Percentiles rank a stretch among this genome's conserved stretches.
Conservation (phyloP, 2,329 filamentous ascomycete genomes). For the Epicoccum sorghinum region DNA sequence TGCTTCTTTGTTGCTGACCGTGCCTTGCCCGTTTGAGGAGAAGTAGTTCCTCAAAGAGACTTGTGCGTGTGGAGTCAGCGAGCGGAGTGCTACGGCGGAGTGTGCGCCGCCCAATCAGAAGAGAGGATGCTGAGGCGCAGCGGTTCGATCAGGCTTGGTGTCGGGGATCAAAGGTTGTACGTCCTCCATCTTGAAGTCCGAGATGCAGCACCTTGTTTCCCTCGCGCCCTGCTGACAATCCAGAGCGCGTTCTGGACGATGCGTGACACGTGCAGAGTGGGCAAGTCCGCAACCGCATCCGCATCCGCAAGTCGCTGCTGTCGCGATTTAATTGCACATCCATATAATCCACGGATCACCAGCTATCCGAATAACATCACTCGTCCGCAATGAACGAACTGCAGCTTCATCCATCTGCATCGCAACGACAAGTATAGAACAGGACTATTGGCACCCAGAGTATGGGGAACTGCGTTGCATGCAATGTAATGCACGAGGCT, state of each 20-base stretch:
- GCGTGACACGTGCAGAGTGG: not conserved
- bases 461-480: constrained; percentile 3
- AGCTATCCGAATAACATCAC: not conserved
- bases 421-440: constrained; percentile 13
- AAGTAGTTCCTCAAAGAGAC: not conserved
- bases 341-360: not conserved
- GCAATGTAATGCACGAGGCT: constrained; percentile 8
- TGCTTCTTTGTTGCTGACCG: constrained; percentile 16
- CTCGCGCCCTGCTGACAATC: not conserved
- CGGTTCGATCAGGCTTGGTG: constrained; percentile 11
- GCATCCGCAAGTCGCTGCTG: too few species aligned
- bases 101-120: constrained; percentile 3
- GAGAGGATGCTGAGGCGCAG: constrained; percentile 8
- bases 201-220: constrained; percentile 2
- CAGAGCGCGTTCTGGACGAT: not conserved
- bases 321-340: not conserved
- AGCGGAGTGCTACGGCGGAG: not conserved
- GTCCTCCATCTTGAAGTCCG: constrained; percentile 7
- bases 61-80: constrained; percentile 11
- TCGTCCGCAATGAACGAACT: not conserved
- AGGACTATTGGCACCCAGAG: constrained; percentile 10
- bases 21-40: constrained; percentile 1
- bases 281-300: constrained; percentile 2
- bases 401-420: not conserved
- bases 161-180: constrained; percentile 14